Base-by-base conservation (phyloP, 345 rosid genomes). In the Noccaea caerulescens region DNA sequence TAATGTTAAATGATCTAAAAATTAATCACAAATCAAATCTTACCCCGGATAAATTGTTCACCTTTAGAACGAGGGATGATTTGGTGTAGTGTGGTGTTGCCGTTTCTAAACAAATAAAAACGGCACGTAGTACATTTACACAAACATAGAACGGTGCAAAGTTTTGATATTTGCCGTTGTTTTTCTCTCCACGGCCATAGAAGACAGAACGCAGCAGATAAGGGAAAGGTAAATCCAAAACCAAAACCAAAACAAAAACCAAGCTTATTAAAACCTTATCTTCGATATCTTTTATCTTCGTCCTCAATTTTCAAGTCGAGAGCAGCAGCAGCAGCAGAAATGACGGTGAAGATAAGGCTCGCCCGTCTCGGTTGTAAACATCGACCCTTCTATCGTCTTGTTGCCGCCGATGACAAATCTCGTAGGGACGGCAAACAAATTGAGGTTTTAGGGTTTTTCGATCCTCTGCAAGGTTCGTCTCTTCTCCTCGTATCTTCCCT, bases 381-480 rank as follows among this genome's bases (percentile, higher is more conserved):
- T 71, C 80, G 80, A 68, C 96, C 97, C 0, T 87, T 91, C 71
- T 93, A 80, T 58, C 82, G 98, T 14, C 77, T 91, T 7, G 86
- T 88, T 86, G 92, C 87, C 1, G 90, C 97, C 8, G 84, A 88
- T 81, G 87, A 92, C 78, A 85, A 90, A 76, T 87, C 96, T 0
- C 91, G 89, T 0, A 80, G 96, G 72, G 96, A 93, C 69, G 97
- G 94, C 50, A 91, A 86, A 75, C 97, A 89, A 65, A 87, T 93
- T 13, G 92, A 89, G 80, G 89, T 87, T 12, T 68, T 89, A 53
- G 92, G 96, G 45, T 91, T 85, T 79, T 86, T 80, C 66, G 86
- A 93, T 68, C 98, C 96, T 3, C 82, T 90, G 43, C 92, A 88
- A 78, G 97, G 97, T 77, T 20, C 58, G 47, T 58, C 11, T 41